These are phyloP conservation scores for Lentinula lateritia DNA, from an alignment of 768 basidiomycete species.

Conservation along the genomic window DNA sequence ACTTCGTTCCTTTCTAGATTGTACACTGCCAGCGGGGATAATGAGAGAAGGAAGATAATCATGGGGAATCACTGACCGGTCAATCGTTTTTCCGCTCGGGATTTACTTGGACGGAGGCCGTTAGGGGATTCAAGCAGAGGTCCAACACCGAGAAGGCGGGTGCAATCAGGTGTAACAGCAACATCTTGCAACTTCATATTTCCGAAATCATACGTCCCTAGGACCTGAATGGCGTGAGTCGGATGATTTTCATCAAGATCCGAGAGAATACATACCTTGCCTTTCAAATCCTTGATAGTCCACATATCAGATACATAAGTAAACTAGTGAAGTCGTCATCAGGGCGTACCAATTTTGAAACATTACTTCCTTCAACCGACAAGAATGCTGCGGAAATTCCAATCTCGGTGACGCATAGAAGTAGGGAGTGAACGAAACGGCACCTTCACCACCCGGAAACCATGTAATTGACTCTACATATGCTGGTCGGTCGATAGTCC, in stretches of 20 bases:
- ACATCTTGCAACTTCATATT: conserved; percentile 66
- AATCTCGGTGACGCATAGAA: neutral
- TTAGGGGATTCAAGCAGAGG: conserved; percentile 58
- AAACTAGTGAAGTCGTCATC: neutral
- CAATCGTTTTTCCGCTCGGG: conserved; percentile 66
- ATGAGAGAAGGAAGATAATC: neutral
- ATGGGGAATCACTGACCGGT: conserved; percentile 40
- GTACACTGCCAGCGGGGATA: conserved; percentile 39
- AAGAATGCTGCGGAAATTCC: conserved; percentile 46
- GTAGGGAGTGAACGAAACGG: conserved; percentile 2
- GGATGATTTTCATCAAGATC: neutral
- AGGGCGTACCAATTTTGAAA: conserved; percentile 50
- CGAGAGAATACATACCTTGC: conserved; percentile 35
- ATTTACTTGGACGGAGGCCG: conserved; percentile 65
- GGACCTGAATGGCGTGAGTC: conserved; percentile 28
- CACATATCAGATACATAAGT: conserved; percentile 1
- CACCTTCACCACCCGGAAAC: conserved; percentile 61
- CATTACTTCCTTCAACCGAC: conserved; percentile 61
- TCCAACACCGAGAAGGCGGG: conserved; percentile 61
- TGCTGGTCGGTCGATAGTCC: conserved; percentile 53
- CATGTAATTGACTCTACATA: conserved; percentile 62
- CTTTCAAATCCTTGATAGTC: conserved; percentile 45
- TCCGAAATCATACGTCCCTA: conserved; percentile 54
- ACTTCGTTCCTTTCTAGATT: conserved; percentile 59
- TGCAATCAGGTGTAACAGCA: conserved; percentile 61